These are phyloP conservation scores for Nemania sp. DNA, from an alignment of 2,329 filamentous ascomycete species.

Conservation along the genomic window DNA sequence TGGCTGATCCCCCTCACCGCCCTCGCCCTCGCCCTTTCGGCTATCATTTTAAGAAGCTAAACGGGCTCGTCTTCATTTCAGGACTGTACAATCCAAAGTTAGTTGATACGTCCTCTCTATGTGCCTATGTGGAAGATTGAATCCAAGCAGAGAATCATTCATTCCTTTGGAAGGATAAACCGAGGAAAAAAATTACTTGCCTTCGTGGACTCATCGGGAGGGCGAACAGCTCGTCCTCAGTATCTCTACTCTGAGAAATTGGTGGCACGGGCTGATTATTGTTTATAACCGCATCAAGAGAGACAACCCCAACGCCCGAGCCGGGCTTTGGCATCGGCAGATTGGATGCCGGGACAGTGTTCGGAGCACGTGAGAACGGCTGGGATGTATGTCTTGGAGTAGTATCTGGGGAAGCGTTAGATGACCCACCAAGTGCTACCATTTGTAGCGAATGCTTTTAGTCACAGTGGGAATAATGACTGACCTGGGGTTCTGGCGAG, in stretches of 20 bases:
- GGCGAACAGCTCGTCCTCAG: constrained; percentile 83
- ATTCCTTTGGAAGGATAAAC: neutral
- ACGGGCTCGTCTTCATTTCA: constrained; percentile 83
- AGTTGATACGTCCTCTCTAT: too few species aligned
- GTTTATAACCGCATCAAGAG: constrained; percentile 47
- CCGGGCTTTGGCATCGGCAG: constrained; percentile 13
- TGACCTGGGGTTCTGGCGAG: constrained; percentile 59
- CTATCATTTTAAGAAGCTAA: constrained; percentile 55
- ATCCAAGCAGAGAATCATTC: too few species aligned
- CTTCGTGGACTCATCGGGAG: constrained; percentile 81
- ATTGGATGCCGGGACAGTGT: constrained; percentile 36
- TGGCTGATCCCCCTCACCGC: constrained; percentile 1
- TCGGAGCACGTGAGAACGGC: constrained; percentile 36
- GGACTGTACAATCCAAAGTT: constrained; percentile 52
- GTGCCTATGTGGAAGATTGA: too few species aligned
- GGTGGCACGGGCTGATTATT: constrained; percentile 17
- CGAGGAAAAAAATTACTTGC: neutral
- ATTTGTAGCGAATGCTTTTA: constrained; percentile 35
- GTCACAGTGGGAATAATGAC: constrained; percentile 17
- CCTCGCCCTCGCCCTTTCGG: neutral
- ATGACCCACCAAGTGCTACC: neutral
- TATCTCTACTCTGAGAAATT: constrained; percentile 48
- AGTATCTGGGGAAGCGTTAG: constrained; percentile 13
- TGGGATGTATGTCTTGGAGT: constrained; percentile 17
- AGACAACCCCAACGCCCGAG: constrained; percentile 37